Evolutionary conservation across 495 filamentous ascomycete species (phyloP).

Genomic region (Aspergillus egyptiacus): DNA sequence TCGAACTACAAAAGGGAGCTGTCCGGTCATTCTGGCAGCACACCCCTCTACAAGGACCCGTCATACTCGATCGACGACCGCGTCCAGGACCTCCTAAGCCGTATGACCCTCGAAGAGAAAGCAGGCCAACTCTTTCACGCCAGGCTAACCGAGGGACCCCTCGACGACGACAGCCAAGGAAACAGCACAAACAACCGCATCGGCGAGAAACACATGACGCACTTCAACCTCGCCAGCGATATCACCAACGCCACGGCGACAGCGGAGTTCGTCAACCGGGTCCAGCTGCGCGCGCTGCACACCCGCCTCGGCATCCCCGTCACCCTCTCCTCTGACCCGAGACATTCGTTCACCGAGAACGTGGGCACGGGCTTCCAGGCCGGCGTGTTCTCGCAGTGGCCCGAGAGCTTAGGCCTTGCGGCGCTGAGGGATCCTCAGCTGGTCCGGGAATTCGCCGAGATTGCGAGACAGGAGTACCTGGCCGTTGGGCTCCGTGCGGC

Average conservation of each 20-base stretch:
- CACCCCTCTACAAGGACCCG: not conserved
- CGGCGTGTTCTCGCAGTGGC: constrained; percentile 1
- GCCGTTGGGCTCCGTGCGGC: constrained; percentile 13
- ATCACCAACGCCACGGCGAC: not conserved
- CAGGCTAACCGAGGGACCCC: not conserved
- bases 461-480: not conserved
- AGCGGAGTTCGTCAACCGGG: constrained; percentile 1
- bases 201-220: not conserved
- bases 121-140: constrained; percentile 8
- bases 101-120: constrained; percentile 8
- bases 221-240: constrained; percentile 4
- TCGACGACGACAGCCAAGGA: not conserved
- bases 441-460: not conserved
- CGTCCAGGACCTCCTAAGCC: constrained; percentile 2
- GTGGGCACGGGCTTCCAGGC: constrained; percentile 3
- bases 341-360: constrained; percentile 3
- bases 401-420: not conserved
- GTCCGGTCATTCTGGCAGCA: too few relatives aligned
- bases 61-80: constrained; percentile 2
- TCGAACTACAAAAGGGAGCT: too few relatives aligned
- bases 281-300: not conserved
- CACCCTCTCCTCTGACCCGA: constrained; percentile 1
- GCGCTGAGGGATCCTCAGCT: not conserved
- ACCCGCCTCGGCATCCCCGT: constrained; percentile 7
- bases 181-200: not conserved